Conservation (phyloP, 768 basidiomycete genomes). For the Pleurotus salmoneostramineus region DNA sequence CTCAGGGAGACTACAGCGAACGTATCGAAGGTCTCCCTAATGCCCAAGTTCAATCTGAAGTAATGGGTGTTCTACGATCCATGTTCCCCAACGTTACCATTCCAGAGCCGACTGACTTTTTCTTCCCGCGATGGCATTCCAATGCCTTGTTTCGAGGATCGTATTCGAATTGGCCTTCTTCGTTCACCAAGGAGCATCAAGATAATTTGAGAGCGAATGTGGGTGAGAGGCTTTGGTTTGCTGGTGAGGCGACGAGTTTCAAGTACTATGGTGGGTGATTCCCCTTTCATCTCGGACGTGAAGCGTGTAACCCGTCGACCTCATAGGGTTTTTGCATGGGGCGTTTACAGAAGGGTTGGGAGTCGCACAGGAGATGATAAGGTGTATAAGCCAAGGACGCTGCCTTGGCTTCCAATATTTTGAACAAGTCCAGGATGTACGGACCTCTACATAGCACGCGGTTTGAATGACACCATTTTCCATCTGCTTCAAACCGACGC, state of each 20-base stretch:
- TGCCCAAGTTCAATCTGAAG: constrained; percentile 43
- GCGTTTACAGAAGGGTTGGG: constrained; percentile 53
- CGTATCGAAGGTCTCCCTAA: constrained; percentile 53
- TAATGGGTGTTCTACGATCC: constrained; percentile 48
- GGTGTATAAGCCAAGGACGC: constrained; percentile 29
- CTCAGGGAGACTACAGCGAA: constrained; percentile 55
- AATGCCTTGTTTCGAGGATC: constrained; percentile 56
- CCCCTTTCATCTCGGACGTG: not conserved
- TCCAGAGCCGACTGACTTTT: constrained; percentile 54
- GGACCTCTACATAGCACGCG: too few species aligned
- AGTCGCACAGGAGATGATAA: constrained; percentile 32
- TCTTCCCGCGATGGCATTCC: constrained; percentile 49
- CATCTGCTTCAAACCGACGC: too few species aligned
- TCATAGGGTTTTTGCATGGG: constrained; percentile 56
- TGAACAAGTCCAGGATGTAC: not conserved
- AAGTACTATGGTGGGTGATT: constrained; percentile 51
- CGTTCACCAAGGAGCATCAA: constrained; percentile 50
- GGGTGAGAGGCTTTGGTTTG: constrained; percentile 49
- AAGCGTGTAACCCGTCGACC: not conserved
- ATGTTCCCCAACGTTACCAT: constrained; percentile 58
- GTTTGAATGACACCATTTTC: not conserved
- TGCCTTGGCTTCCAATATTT: not conserved
- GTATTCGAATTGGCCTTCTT: constrained; percentile 69
- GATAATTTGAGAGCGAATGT: constrained; percentile 55
- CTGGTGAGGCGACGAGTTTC: constrained; percentile 57